Evolutionary conservation across 2,329 filamentous ascomycete species (phyloP).

Genomic region (Didymella pomorum): DNA sequence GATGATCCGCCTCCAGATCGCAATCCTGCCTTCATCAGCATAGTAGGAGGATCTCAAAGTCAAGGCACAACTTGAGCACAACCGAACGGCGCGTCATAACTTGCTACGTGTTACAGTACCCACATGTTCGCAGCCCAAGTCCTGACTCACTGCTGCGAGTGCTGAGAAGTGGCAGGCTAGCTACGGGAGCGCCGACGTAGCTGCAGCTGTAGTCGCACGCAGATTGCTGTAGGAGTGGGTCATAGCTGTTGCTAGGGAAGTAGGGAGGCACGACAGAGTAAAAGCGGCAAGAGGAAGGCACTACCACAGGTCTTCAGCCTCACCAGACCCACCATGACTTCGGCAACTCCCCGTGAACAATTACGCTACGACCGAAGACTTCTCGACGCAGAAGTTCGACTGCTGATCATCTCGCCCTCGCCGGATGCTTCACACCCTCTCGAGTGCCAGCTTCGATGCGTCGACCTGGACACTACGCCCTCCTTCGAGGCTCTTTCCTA

Average conservation of each 20-base stretch:
- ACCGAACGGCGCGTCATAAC: not conserved
- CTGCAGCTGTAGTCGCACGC: not conserved
- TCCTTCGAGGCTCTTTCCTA: too few species aligned
- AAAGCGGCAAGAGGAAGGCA: not conserved
- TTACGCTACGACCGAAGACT: not conserved
- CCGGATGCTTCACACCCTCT: not conserved
- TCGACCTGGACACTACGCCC: not conserved
- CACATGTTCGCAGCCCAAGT: conserved; percentile 19
- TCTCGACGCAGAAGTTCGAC: not conserved
- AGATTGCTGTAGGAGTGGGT: not conserved
- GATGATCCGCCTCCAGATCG: not conserved
- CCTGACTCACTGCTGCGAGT: conserved; percentile 9
- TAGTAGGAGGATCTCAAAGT: not conserved
- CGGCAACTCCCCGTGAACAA: not conserved
- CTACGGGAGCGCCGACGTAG: conserved; percentile 2
- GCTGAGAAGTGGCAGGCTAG: not conserved
- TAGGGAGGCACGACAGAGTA: not conserved
- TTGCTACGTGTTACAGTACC: not conserved
- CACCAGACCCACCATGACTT: not conserved
- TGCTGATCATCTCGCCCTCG: not conserved
- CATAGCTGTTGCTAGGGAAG: not conserved
- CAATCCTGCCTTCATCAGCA: not conserved
- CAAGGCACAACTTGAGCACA: not conserved
- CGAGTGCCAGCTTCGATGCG: not conserved
- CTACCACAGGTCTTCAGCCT: not conserved